Base-by-base conservation (phyloP, 768 basidiomycete species). In the Amanita pallidorosea region DNA sequence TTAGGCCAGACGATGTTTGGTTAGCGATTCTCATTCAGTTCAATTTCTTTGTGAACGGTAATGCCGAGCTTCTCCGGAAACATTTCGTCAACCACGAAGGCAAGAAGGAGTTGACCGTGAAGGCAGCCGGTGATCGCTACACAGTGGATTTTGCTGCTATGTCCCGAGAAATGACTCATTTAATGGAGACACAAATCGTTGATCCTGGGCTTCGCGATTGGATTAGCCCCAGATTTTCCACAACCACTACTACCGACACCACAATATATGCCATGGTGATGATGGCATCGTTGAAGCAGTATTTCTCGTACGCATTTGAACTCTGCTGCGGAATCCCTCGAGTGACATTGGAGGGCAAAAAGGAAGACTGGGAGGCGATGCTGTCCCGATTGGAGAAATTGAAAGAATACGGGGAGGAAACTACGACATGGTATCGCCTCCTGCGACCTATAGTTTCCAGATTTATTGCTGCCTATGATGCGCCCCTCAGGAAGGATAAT, bases 211-310 rank as follows among this genome's bases (percentile, higher is more conserved):
- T 70, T 2, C 60, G 59, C 15, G 63, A 64, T 3, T 70, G 65
- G 67, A 57, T 70, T 52, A 56, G 60, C 29, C 69, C 69, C 6
- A 42, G 56, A 17, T 69, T 70, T 55, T 59, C 67, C 33, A 71
- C 67, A 13, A 70, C 68, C 33, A 70, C 62, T 2, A 18, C 22
- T 3, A 56, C 53, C 17, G 70, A 69, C 29, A 60, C 52, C 9
- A 58, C 56, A 18, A 54, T 61, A 2, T 64, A 55, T n/a, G 61
- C 63, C 7, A 61, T 69, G 41, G 57, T 58, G 45, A 63, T 65
- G 63, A 69, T 70, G 66, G 61, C 61, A 12, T 58, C 55, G 41
- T 53, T 66, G 56, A 65, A 67, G 44, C 18, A 57, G 7, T 66
- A 57, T 51, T 66, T 71, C 52, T 12, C 56, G 6, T 66, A 60